Evolutionary conservation across 2,329 filamentous ascomycete species (phyloP).

Genomic region (Alternaria arborescens): DNA sequence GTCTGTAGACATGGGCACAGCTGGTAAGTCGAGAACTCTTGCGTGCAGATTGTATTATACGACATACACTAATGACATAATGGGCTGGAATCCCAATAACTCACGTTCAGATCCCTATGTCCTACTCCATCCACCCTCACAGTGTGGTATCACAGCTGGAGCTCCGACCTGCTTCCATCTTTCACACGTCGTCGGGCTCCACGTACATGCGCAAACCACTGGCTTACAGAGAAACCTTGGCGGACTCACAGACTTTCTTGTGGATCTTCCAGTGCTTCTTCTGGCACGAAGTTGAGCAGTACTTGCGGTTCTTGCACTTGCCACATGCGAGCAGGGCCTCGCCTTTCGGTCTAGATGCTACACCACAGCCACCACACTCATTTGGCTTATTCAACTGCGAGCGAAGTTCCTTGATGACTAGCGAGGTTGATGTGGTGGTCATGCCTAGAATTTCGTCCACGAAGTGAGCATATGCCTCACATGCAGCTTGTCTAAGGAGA

Average conservation of each 20-base stretch:
- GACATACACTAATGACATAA: neutral
- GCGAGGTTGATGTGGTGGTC: conserved; percentile 18
- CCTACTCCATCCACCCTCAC: too few relatives aligned
- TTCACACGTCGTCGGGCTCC: neutral
- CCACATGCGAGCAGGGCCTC: conserved; percentile 32
- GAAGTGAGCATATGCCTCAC: neutral
- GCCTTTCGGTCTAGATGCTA: neutral
- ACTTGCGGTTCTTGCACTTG: conserved; percentile 38
- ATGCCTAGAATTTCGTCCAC: neutral
- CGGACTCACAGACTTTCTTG: conserved; percentile 37
- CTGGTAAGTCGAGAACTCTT: neutral
- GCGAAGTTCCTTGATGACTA: conserved; percentile 31
- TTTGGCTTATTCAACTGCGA: conserved; percentile 22
- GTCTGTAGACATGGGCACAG: neutral
- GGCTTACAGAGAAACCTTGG: neutral
- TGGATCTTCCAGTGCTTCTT: conserved; percentile 45
- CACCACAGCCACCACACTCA: conserved; percentile 25
- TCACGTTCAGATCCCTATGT: neutral
- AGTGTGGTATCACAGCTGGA: neutral
- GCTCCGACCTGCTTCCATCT: neutral
- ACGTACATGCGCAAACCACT: neutral
- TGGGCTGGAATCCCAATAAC: too few relatives aligned
- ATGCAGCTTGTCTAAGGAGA: too few relatives aligned
- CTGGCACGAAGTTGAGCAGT: conserved; percentile 44
- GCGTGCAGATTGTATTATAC: neutral